A percentile compares a stretch with the other conserved stretches of the same genome.
Conservation (phyloP, 2,329 filamentous ascomycete genomes). For the Claviceps fusiformis region DNA sequence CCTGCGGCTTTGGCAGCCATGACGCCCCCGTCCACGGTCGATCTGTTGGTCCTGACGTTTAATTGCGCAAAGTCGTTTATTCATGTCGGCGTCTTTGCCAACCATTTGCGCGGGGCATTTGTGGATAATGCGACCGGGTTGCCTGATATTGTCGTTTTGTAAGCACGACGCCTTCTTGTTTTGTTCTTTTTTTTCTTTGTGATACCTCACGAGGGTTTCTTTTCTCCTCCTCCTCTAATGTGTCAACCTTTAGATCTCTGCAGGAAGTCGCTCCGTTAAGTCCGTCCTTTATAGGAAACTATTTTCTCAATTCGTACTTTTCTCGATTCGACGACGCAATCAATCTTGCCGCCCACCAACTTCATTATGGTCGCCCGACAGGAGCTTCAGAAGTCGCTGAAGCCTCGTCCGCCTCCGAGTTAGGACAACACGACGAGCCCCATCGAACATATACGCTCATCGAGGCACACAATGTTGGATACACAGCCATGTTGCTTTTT, state of each 20-base stretch:
- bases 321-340: constrained; percentile 57
- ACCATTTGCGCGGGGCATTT: constrained; percentile 52
- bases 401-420: background rate
- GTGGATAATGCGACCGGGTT: constrained; percentile 30
- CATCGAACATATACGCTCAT: constrained; percentile 52
- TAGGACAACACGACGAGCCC: constrained; percentile 7
- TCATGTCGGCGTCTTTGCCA: constrained; percentile 55
- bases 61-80: constrained; percentile 70
- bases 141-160: constrained; percentile 45
- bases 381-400: background rate
- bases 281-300: constrained; percentile 73
- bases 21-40: constrained; percentile 36
- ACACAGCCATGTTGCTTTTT: constrained; percentile 84
- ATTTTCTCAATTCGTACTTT: constrained; percentile 65
- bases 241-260: constrained; percentile 43
- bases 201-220: no score
- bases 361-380: constrained; percentile 10
- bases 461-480: constrained; percentile 61
- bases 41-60: constrained; percentile 72
- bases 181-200: background rate
- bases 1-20: constrained; percentile 8
- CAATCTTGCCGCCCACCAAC: constrained; percentile 46
- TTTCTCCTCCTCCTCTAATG: background rate
- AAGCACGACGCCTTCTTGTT: constrained; percentile 9
- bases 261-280: constrained; percentile 83